phyloP scores from a whole-genome alignment of 225 moss, liverwort and hornwort genomes.

The Bryum argenteum region DNA sequence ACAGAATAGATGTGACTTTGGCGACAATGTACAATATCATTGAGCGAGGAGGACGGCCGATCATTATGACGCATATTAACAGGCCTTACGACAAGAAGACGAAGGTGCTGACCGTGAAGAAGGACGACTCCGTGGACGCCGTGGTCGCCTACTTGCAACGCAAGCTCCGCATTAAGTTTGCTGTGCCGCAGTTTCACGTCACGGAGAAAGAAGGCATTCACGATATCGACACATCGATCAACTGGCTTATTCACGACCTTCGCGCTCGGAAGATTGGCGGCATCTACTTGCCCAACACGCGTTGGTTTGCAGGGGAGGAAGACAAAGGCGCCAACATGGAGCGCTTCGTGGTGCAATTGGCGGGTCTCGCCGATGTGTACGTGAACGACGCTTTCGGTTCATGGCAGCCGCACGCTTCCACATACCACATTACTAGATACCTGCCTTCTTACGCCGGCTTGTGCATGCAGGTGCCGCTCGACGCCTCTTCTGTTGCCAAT shows the following conservation, averaged over 20 bases:
- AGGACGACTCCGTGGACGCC: constrained; percentile 79
- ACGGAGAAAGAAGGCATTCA: constrained; percentile 80
- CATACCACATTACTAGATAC: constrained; percentile 83
- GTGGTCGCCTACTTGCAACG: constrained; percentile 89
- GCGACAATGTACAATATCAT: constrained; percentile 95
- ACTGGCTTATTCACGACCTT: constrained; percentile 91
- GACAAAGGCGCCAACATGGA: constrained; percentile 81
- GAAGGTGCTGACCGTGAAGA: constrained; percentile 67
- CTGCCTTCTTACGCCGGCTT: constrained; percentile 89
- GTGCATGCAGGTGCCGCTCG: constrained; percentile 78
- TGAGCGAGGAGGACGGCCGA: constrained; percentile 87
- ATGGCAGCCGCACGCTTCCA: constrained; percentile 89
- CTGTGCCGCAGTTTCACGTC: constrained; percentile 72
- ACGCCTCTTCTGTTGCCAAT: neutral
- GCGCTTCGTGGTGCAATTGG: constrained; percentile 87
- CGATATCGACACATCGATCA: constrained; percentile 90
- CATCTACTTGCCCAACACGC: constrained; percentile 89
- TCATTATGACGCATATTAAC: constrained; percentile 90
- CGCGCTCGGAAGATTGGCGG: constrained; percentile 85
- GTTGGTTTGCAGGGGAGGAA: constrained; percentile 93
- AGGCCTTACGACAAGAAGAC: constrained; percentile 83
- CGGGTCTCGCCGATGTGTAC: constrained; percentile 90
- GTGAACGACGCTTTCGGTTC: constrained; percentile 97
- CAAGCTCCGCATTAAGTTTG: constrained; percentile 87
- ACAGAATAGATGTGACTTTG: constrained; percentile 81